Evolutionary conservation across 345 rosid species (phyloP).

Genomic region (Linum lewisii): DNA sequence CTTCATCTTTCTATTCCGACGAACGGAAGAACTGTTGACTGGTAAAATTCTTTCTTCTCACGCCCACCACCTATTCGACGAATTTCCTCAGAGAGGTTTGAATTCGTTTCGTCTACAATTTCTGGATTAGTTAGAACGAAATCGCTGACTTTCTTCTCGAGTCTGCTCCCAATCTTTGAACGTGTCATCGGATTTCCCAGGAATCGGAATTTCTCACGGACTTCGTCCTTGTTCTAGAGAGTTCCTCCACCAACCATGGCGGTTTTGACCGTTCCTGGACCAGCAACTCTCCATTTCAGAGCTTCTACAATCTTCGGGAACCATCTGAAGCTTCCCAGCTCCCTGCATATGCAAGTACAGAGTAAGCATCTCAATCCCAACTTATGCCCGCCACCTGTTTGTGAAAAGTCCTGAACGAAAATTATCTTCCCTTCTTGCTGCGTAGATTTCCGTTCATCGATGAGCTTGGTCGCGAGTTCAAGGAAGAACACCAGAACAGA

Average conservation of each 20-base stretch:
- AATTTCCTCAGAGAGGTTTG: constrained; percentile 14
- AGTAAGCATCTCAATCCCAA: constrained; percentile 19
- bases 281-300: constrained; percentile 19
- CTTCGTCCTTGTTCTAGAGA: not conserved
- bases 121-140: not conserved
- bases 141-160: not conserved
- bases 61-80: constrained; percentile 20
- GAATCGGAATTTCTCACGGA: not conserved
- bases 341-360: constrained; percentile 9
- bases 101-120: no score
- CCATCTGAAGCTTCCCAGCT: constrained; percentile 3
- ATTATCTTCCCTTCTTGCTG: not conserved
- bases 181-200: not conserved
- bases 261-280: constrained; percentile 8
- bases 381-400: not conserved
- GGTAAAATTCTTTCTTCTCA: not conserved
- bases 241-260: constrained; percentile 13
- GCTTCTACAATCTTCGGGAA: constrained; percentile 22
- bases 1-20: no score
- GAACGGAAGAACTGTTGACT: no score
- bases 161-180: not conserved
- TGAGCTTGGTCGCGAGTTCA: constrained; percentile 36
- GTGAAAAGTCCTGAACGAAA: not conserved
- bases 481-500: constrained; percentile 46
- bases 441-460: constrained; percentile 20